Base-by-base conservation (phyloP, 768 basidiomycete species). In the Porpolomopsis calyptriformis region DNA sequence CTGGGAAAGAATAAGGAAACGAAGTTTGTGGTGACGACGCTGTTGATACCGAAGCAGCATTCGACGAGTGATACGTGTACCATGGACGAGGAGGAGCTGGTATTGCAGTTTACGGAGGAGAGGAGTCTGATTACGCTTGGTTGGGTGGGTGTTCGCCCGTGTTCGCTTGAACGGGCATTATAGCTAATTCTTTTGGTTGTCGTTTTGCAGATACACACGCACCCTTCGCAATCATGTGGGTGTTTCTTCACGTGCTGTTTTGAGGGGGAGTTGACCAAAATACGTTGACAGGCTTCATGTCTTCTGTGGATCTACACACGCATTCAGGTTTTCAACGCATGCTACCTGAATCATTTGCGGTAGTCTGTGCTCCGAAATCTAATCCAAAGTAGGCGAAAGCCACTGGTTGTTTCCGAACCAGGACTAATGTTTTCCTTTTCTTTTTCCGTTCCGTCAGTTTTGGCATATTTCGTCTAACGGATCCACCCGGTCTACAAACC, bases 61-160 rank as follows among this genome's bases (percentile, higher is more conserved):
- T 82, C 85, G 49, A 89, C 88, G 51, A 79, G 82, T 48, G 88
- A 94, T 65, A 89, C 88, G n/a, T 94, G 91, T 61, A 80, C 81
- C 25, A 93, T 91, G 84, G 82, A 88, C 44, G 81, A 85, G 57
- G 91, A 93, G 55, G 90, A 93, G 59, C 66, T 88, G 38, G 86
- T 91, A 5, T 64, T 91, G 63, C 76, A 78, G 53, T 89, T 93
- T 58, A 88, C 87, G 53, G 85, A 90, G 57, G 78, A 82, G 57
- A 67, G 85, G 51, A 77, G 74, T 53, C 62, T 93, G 55, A 82
- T 93, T 41, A 91, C 90, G 5, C 74, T 94, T 39, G 92, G 91
- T 49, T 96, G 91, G 91, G 89, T 92, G 53, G 52, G 81, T 66
- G 24, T 55, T 45, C 47, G 47, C 45, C 34, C 41, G 22, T 40